Percentiles rank a stretch among this genome's conserved stretches.
These are phyloP conservation scores for Persicaria tinctoria DNA, from an alignment of 148 eudicot genomes.

Conservation along the genomic window DNA sequence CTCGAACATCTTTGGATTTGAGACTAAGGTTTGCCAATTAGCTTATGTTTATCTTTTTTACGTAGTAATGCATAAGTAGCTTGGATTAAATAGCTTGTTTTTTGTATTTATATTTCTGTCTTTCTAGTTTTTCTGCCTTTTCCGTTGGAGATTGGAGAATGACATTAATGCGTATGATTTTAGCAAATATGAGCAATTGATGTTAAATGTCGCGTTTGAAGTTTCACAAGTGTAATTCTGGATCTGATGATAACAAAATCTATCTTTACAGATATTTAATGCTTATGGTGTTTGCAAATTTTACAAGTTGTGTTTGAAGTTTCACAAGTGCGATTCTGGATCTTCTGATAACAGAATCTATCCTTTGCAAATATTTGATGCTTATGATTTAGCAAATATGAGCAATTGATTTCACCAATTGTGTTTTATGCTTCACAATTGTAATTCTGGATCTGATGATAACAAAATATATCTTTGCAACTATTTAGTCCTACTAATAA, in stretches of 20 bases:
- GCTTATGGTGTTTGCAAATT: no score
- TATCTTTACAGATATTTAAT: neutral
- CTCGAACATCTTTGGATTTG: constrained; percentile 95
- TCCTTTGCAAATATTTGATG: neutral
- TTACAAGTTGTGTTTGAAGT: no score
- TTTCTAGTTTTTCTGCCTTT: neutral
- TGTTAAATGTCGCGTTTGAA: neutral
- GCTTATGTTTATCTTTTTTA: constrained; percentile 1
- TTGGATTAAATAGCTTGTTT: neutral
- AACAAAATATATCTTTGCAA: neutral
- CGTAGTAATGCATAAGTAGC: neutral
- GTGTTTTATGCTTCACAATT: neutral
- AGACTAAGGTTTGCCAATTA: constrained; percentile 66
- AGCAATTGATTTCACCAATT: neutral
- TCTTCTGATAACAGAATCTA: no score
- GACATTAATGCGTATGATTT: neutral
- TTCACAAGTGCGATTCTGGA: no score
- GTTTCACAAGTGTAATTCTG: neutral
- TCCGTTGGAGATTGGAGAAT: neutral
- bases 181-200: neutral
- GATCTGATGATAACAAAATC: neutral
- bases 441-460: neutral
- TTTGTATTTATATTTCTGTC: neutral
- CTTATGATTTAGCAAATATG: neutral
- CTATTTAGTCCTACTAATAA: neutral